phyloP scores from a whole-genome alignment of 345 rosid genomes.

The Acer negundo region DNA sequence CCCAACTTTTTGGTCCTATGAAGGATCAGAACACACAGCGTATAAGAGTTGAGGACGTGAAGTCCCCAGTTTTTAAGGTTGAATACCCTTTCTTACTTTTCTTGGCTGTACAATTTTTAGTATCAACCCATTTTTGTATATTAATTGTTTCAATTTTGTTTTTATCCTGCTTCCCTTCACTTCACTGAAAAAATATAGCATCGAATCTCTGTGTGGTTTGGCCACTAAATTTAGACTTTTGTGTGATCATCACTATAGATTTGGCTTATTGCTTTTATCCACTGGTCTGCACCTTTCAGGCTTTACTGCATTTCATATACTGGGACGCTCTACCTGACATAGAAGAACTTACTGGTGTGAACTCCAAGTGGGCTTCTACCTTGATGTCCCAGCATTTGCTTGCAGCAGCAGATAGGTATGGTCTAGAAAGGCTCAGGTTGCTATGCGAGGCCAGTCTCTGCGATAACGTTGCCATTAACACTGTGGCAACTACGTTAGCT shows the following conservation, averaged over 20 bases:
- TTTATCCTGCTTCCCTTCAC: neutral
- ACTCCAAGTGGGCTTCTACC: constrained; percentile 59
- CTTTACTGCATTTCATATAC: constrained; percentile 62
- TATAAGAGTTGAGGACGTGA: constrained; percentile 56
- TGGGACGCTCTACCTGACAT: constrained; percentile 61
- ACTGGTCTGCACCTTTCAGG: constrained; percentile 38
- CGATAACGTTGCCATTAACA: constrained; percentile 59
- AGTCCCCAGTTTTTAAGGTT: constrained; percentile 59
- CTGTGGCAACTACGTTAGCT: constrained; percentile 65
- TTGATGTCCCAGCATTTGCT: constrained; percentile 75
- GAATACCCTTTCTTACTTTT: neutral
- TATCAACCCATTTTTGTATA: neutral
- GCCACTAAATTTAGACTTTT: too few relatives aligned
- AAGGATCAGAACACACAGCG: constrained; percentile 51
- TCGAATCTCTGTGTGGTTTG: neutral
- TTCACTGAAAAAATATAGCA: neutral
- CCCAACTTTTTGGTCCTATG: constrained; percentile 66
- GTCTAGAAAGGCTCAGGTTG: constrained; percentile 56
- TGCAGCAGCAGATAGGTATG: constrained; percentile 74
- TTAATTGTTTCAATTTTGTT: neutral
- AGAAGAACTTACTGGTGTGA: constrained; percentile 62
- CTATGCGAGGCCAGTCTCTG: constrained; percentile 58
- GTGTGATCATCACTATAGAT: too few relatives aligned
- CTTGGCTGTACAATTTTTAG: neutral
- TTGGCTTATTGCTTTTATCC: constrained; percentile 1